Conservation (phyloP, 768 basidiomycete genomes). For the Trametes cubensis region DNA sequence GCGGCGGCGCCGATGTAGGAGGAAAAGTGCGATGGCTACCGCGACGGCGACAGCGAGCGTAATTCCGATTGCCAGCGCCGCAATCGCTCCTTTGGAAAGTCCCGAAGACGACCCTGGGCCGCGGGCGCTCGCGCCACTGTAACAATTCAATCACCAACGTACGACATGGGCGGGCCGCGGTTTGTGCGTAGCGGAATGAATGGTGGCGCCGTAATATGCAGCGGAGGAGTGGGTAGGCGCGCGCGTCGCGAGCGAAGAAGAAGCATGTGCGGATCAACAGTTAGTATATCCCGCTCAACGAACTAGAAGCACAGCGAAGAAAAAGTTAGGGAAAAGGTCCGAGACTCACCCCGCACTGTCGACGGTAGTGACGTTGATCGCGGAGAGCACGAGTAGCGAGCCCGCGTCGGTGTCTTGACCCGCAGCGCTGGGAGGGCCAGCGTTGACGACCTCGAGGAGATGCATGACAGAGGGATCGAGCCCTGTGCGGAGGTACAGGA, state of each 20-base stretch:
- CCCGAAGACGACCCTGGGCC: constrained; percentile 32
- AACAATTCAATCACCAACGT: no score
- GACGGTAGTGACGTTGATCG: constrained; percentile 52
- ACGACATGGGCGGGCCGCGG: constrained; percentile 20
- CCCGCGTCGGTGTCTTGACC: constrained; percentile 34
- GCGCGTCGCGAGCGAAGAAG: constrained; percentile 3
- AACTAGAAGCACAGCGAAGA: neutral
- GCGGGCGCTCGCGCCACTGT: constrained; percentile 18
- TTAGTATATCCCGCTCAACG: neutral
- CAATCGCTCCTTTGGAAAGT: constrained; percentile 58
- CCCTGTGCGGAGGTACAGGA: constrained; percentile 66
- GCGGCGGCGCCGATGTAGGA: constrained; percentile 40
- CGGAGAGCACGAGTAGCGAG: constrained; percentile 41
- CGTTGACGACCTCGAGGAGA: constrained; percentile 57
- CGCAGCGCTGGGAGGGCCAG: constrained; percentile 38
- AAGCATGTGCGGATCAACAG: constrained; percentile 14
- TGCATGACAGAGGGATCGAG: constrained; percentile 56
- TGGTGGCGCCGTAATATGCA: neutral
- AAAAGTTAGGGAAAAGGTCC: no score
- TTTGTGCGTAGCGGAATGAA: constrained; percentile 1
- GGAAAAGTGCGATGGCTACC: constrained; percentile 41
- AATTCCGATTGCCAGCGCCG: constrained; percentile 62
- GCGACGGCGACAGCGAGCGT: constrained; percentile 52
- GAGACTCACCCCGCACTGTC: constrained; percentile 41
- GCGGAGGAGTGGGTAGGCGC: neutral